Evolutionary conservation across 305 asterid species (phyloP).

Genomic region (Fraxinus baroniana): DNA sequence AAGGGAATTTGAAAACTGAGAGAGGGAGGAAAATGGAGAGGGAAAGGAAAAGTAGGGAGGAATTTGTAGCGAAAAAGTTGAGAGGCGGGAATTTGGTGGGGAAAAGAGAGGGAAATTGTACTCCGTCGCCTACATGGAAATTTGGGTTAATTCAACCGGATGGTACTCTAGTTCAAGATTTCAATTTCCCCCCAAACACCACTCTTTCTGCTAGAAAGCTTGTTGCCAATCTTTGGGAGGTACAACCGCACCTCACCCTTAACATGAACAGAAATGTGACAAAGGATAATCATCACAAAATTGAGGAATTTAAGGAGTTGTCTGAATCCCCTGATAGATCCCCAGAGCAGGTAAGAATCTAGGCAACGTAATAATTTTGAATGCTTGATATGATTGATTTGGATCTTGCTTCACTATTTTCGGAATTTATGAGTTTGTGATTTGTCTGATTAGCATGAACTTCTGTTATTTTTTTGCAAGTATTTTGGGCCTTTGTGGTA

Average conservation of each 20-base stretch:
- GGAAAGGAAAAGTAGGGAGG: conserved; percentile 31
- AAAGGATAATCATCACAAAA: conserved; percentile 25
- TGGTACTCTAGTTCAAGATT: conserved; percentile 55
- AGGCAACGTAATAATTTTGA: neutral
- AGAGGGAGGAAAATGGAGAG: conserved; percentile 26
- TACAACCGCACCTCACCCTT: conserved; percentile 37
- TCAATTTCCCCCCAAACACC: conserved; percentile 33
- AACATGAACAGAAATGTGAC: conserved; percentile 33
- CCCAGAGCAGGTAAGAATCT: conserved; percentile 39
- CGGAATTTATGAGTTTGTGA: neutral
- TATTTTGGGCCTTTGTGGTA: neutral
- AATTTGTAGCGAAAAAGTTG: conserved; percentile 50
- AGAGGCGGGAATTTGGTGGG: conserved; percentile 59
- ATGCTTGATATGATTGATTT: neutral
- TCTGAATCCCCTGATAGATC: conserved; percentile 29
- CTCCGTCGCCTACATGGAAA: conserved; percentile 81
- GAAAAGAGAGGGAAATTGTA: conserved; percentile 68
- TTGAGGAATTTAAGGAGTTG: conserved; percentile 23
- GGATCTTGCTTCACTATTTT: neutral
- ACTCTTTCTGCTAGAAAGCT: conserved; percentile 71
- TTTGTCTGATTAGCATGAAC: neutral
- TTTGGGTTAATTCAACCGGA: conserved; percentile 54
- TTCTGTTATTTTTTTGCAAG: neutral
- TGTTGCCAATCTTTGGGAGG: conserved; percentile 80
- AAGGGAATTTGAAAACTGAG: conserved; percentile 24